Evolutionary conservation across 257 asterid species (phyloP), one percentile per base, ranked within the genome.

Genomic region (Solanum rostratum): DNA sequence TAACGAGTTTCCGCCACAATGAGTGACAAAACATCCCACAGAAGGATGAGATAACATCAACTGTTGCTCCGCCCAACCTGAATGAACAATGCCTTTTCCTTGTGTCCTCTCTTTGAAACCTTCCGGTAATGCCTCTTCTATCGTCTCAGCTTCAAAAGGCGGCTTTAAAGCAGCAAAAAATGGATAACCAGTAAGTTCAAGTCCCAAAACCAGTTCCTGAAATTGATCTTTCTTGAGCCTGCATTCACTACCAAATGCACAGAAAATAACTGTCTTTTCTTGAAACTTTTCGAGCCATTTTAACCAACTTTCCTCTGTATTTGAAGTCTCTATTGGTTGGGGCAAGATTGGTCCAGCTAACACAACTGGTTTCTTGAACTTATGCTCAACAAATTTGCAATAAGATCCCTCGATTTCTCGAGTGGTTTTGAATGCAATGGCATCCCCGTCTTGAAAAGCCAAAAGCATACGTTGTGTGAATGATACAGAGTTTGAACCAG

Each of bases 171-270:
- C 90, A 7, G 78, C 89, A 0, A 87, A 84, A 55, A 85, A 89
- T 2, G 90, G 90, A 39, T 84, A 76, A 7, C 87, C 92, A 0
- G 90, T 84, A 15, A 85, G 83, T 79, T 89, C 92, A 0, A 89
- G 29, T 8, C 90, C 92, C 29, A 84, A 65, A 22, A 89, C 46
- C 0, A 87, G 82, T 74, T 87, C 89, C 52, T 87, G 87, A 59
- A 88, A 88, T 30, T 88, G 87, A 15, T 88, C 85, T 27, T 13
- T 86, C 57, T 82, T 43, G 30, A 91, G 85, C 15, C 87, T 80
- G 59, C 91, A 90, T 86, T 92, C 88, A 12, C 92, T 91, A 8
- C 94, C 94, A 11, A 91, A 88, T 22, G 92, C 91, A 29, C 94
- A 91, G 59, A 20, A 91, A 59, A 91, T 85, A 11, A 88, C 88